Evolutionary conservation across 768 basidiomycete genomes (phyloP), one percentile per base, ranked within the genome.

Genomic region (Xerocomellus dryophilus): DNA sequence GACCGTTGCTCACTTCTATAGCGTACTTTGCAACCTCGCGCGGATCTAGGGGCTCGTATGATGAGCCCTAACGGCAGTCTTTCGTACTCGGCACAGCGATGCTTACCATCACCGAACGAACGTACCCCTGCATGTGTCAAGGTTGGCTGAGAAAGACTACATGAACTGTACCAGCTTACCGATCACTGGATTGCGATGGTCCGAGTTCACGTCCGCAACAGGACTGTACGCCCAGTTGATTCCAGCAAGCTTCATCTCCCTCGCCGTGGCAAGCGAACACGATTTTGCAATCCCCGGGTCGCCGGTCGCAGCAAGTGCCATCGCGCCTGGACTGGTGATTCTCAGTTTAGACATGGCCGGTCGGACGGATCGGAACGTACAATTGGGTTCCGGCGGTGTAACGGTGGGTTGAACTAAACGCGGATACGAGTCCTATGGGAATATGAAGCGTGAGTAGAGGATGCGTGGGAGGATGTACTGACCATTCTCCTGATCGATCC

Each of bases 401-500:
- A 9, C 61, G 57, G 14, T 45, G 45, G 18, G 74, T 71, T 3
- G 77, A 76, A 47, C 78, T 83, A 57, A 87, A 86, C 4, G 84
- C 85, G 2, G 86, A 86, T n/a, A 84, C 83, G 5, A 86, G 74
- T 40, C 86, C 86, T 87, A 38, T 8, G 6, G 25, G 27, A 36
- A 20, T 23, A 12, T 57, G 11, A 29, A 21, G 34, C 7, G 44
- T 20, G 27, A 10, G 21, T 9, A 46, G 29, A 46, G 15, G 32
- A 20, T 31, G 27, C 1, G 3, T 49, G 7, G 12, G 5, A 29
- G 7, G 15, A n/a, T 14, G 12, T 4, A 47, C 57, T 5, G n/a
- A 81, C 86, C 87, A 60, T 86, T 86, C 63, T 89, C 87, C 65
- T 88, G 87, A 71, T 88, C 86, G 17, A 79, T 87, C 1, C 86